These are phyloP conservation scores for Phyllosticta capitalensis DNA, from an alignment of 2,329 filamentous ascomycete genomes.

Conservation along the genomic window DNA sequence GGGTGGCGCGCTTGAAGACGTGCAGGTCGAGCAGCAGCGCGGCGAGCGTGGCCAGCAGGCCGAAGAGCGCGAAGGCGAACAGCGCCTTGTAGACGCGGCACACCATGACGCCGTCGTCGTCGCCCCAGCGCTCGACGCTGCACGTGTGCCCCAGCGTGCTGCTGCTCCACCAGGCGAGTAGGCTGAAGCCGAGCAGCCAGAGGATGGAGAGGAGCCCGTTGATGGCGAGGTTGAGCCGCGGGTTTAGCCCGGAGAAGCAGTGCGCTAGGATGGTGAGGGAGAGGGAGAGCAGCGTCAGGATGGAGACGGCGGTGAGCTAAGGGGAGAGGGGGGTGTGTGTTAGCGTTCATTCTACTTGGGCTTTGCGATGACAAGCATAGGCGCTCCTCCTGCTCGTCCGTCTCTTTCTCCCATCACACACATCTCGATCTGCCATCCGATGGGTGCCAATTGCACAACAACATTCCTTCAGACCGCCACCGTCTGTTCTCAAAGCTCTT, in stretches of 20 bases:
- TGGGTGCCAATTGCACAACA: too few species aligned
- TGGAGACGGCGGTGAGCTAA: constrained; percentile 44
- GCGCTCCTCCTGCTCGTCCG: too few species aligned
- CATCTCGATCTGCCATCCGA: background rate
- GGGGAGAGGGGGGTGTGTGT: too few species aligned
- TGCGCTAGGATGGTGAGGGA: constrained; percentile 42
- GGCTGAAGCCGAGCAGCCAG: constrained; percentile 43
- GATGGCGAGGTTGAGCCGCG: constrained; percentile 40
- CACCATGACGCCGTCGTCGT: constrained; percentile 44
- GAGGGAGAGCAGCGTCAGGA: constrained; percentile 41
- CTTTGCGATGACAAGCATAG: background rate
- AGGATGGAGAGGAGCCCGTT: constrained; percentile 41
- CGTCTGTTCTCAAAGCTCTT: too few species aligned
- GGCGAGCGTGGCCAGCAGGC: constrained; percentile 37
- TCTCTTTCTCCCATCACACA: too few species aligned
- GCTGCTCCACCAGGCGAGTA: constrained; percentile 46
- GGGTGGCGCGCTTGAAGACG: constrained; percentile 36
- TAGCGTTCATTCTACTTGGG: background rate
- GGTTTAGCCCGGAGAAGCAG: constrained; percentile 42
- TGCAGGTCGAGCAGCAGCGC: constrained; percentile 42
- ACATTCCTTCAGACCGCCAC: too few species aligned
- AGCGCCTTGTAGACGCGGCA: constrained; percentile 51
- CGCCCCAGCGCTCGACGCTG: constrained; percentile 42
- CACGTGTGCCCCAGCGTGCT: constrained; percentile 45
- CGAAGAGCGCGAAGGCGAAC: constrained; percentile 46